phyloP scores from a whole-genome alignment of 2,329 filamentous ascomycete species.

The Diaporthe ampelina region DNA sequence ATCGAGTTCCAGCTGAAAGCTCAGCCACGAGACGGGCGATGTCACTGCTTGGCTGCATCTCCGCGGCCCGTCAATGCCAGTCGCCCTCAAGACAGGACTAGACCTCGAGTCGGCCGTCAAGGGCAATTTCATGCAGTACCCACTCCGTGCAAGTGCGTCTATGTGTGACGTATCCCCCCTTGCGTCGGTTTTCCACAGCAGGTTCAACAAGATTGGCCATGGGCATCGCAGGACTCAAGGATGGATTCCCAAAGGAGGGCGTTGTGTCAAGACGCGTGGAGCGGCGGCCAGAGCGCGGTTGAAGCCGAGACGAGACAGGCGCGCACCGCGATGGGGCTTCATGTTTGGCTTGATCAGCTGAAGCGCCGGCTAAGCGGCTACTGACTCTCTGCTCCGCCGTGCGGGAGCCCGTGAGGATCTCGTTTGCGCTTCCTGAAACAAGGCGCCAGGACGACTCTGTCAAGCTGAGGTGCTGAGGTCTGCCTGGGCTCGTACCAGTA shows the following conservation, averaged over 20 bases:
- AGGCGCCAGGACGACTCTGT: constrained; percentile 2
- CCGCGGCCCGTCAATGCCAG: not conserved
- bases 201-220: not conserved
- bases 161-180: not conserved
- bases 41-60: not conserved
- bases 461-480: not conserved
- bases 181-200: not conserved
- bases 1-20: not conserved
- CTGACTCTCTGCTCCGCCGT: constrained; percentile 7
- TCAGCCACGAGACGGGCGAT: not conserved
- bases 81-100: not conserved
- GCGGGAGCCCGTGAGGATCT: not conserved
- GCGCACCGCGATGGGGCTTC: not conserved
- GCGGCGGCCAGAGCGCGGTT: constrained; percentile 19
- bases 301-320: not conserved
- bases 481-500: not conserved
- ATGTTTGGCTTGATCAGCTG: not conserved
- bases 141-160: not conserved
- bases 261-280: constrained; percentile 10
- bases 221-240: not conserved
- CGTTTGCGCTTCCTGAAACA: constrained; percentile 20
- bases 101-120: not conserved
- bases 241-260: not conserved
- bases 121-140: not conserved
- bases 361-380: constrained; percentile 12